Evolutionary conservation across 2,329 filamentous ascomycete species (phyloP), one percentile per base, ranked within the genome.

Genomic region (Colletotrichum sublineola): DNA sequence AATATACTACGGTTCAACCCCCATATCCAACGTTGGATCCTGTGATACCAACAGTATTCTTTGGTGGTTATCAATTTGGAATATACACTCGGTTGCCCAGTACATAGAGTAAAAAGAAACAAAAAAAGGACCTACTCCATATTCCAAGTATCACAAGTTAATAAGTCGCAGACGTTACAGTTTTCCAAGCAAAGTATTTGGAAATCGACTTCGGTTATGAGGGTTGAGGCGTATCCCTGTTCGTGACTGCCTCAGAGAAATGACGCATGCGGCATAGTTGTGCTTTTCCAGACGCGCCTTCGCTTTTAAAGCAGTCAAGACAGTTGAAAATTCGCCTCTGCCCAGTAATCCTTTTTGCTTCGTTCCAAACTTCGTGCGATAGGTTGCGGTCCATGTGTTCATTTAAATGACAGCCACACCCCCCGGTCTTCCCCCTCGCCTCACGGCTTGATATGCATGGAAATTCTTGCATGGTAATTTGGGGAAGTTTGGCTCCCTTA

Each of bases 241-340:
- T 1, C n/a, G n/a, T 24, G 36, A 18, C 12, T 3, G 5, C 4
- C 36, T 20, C 24, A 7, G 50, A 38, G 12, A 29, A 69, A 36
- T 69, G 66, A 42, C 33, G 46, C 14, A 65, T 48, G 7, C 60
- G 50, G 11, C 70, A 73, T 55, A 29, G 24, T 6, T 31, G 29
- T 6, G 55, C 24, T 18, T 56, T 56, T 6, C 53, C 55, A n/a
- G 60, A 56, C 2, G 31, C 5, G 3, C 63, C 74, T 0, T 63
- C 24, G 18, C 56, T 67, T 56, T 71, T 73, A 36, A 75, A 31
- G 53, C 74, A 75, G 46, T 74, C 70, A 8, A 74, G 73, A 44
- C 73, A 75, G 20, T 73, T 73, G 20, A 75, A 74, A 29, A 61
- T 63, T 11, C 58, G 42, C 38, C 67, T 42, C 36, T 69, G 55